Conservation (phyloP, 192 early-diverging fungal species). For the Blastocladiella britannica region DNA sequence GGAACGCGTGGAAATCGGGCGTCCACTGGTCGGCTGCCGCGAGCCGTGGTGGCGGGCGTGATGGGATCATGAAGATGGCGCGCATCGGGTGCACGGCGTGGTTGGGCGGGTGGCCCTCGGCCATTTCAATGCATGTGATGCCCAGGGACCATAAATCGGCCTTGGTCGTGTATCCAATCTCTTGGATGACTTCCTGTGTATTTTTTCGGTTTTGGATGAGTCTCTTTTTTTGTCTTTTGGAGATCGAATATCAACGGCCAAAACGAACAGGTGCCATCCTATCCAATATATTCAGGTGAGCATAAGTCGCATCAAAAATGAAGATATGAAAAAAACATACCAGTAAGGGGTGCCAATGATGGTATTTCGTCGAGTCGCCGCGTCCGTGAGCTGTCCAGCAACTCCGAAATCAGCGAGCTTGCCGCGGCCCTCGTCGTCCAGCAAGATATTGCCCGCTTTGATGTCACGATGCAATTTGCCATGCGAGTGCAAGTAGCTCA, state of each 20-base stretch:
- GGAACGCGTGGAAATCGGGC: slow-evolving; percentile 20
- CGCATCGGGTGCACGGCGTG: slow-evolving; percentile 39
- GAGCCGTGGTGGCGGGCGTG: slow-evolving; percentile 33
- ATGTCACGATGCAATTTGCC: slow-evolving; percentile 40
- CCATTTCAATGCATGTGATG: slow-evolving; percentile 44
- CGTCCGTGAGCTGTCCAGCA: slow-evolving; percentile 66
- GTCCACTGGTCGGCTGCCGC: slow-evolving; percentile 20
- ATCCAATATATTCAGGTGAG: no score
- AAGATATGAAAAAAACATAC: slow-evolving; percentile 3
- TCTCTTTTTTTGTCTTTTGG: no score
- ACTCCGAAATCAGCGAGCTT: slow-evolving; percentile 96
- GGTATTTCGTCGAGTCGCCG: slow-evolving; percentile 70
- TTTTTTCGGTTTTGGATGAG: no score
- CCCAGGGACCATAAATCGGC: slow-evolving; percentile 43
- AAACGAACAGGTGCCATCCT: background rate
- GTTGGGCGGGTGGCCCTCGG: slow-evolving; percentile 35
- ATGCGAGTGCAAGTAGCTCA: slow-evolving; percentile 27
- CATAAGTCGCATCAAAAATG: no score
- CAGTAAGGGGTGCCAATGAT: background rate
- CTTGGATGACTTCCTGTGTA: slow-evolving; percentile 43
- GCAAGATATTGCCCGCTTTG: slow-evolving; percentile 62
- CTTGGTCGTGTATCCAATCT: slow-evolving; percentile 33
- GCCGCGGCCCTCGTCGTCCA: slow-evolving; percentile 64
- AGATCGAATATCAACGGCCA: no score
- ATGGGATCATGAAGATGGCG: slow-evolving; percentile 41